These are phyloP conservation scores for Suhomyces pyralidae DNA, from an alignment of 805 yeast species.

Conservation along the genomic window DNA sequence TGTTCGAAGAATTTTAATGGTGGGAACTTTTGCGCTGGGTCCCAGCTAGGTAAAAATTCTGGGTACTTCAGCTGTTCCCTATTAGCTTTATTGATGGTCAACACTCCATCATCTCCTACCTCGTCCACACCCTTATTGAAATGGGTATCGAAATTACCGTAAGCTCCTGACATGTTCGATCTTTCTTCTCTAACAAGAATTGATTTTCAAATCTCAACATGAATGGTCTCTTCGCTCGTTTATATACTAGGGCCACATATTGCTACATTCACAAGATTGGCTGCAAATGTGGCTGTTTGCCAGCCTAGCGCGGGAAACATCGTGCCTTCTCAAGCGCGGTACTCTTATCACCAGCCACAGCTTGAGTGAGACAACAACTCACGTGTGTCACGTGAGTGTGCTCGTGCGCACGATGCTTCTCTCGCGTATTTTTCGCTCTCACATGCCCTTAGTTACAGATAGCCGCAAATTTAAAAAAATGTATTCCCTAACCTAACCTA, in stretches of 20 bases:
- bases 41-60: slow-evolving; percentile 34
- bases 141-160: slow-evolving; percentile 43
- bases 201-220: background rate
- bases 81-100: slow-evolving; percentile 23
- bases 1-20: slow-evolving; percentile 25
- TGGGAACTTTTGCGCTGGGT: slow-evolving; percentile 28
- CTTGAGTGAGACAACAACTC: background rate
- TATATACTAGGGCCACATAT: background rate
- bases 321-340: no score
- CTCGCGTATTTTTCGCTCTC: slow-evolving; percentile 3
- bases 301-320: background rate
- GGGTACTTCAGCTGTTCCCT: slow-evolving; percentile 22
- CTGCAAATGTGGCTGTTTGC: slow-evolving; percentile 2
- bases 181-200: background rate
- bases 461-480: slow-evolving; percentile 8
- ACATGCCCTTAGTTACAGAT: slow-evolving; percentile 5
- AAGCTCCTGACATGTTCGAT: background rate
- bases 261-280: background rate
- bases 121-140: slow-evolving; percentile 51
- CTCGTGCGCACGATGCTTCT: background rate
- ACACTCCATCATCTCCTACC: slow-evolving; percentile 24
- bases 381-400: background rate
- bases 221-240: background rate
- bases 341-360: background rate
- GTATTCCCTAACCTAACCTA: background rate